Base-by-base conservation (phyloP, 2,329 filamentous ascomycete genomes). In the Xylariaceae sp. region DNA sequence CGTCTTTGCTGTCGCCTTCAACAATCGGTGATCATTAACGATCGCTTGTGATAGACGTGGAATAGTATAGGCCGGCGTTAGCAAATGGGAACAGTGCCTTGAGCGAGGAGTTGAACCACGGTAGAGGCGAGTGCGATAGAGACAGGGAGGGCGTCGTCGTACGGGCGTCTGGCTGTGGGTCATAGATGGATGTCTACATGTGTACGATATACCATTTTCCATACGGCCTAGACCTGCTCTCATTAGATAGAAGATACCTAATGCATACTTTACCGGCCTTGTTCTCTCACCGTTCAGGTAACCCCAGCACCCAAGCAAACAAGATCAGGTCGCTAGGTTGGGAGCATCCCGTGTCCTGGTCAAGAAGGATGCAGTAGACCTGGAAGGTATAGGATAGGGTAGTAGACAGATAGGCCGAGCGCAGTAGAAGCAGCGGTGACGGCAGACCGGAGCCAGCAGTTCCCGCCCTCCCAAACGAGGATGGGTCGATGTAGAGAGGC, bases 381-480 rank as follows among this genome's bases (percentile, higher is more conserved):
- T n/a, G n/a, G n/a, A n/a, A n/a, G 22, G 22, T 26, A 26, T 26
- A 26, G 6, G 22, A 26, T 6, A 6, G 11, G 22, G 22, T 11
- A 6, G 11, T 11, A 11, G 22, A 6, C 22, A 11, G 19, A 26
- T 41, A 48, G 45, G 40, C 41, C 37, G 42, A 18, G 35, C 3
- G 4, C 19, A 31, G 11, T 26, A 6, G 19, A 47, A 41, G 49
- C 41, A 42, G 37, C 42, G 42, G 48, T 45, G 51, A 49, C 42
- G 36, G 43, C 37, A 48, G 34, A 43, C 43, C 53, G 54, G 55
- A 55, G 50, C 50, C 42, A 41, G 37, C 44, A 42, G 52, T 44
- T 57, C 51, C 53, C 41, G 37, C 45, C 47, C 43, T 26, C 22
- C 22, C 22, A 26, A 26, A 26, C 22, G 22, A 26, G 22, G 22